Evolutionary conservation across 257 asterid genomes (phyloP).

Genomic region (Solanum peruvianum): DNA sequence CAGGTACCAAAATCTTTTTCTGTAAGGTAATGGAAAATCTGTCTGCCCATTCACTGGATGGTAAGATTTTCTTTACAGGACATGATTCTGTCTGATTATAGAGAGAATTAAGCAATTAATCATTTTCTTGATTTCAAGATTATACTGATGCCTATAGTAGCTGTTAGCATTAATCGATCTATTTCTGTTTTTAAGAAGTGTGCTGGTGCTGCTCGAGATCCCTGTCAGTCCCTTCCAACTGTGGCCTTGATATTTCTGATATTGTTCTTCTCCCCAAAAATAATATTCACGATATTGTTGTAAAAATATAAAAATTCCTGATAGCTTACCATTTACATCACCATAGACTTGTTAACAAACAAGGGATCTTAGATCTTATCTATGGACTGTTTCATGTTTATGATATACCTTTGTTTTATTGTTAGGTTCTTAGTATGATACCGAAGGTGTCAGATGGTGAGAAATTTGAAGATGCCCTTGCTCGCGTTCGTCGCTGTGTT

Average conservation of each 20-base stretch:
- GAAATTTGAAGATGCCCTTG: slow-evolving; percentile 80
- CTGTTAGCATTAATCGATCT: background rate
- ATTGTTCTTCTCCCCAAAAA: background rate
- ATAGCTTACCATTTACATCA: background rate
- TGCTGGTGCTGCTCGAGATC: background rate
- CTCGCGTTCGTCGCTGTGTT: slow-evolving; percentile 46
- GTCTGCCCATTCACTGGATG: background rate
- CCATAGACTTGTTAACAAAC: background rate
- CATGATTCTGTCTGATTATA: background rate
- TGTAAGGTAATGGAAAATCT: background rate
- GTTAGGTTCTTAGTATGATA: slow-evolving; percentile 65
- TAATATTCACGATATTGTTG: background rate
- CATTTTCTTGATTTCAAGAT: background rate
- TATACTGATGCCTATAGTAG: background rate
- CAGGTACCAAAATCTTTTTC: background rate
- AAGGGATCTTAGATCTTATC: background rate
- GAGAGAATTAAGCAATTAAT: background rate
- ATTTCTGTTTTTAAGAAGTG: background rate
- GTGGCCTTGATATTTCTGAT: background rate
- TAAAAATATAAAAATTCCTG: background rate
- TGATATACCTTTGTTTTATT: background rate
- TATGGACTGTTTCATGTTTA: background rate
- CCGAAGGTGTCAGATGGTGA: slow-evolving; percentile 92
- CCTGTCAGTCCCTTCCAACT: background rate
- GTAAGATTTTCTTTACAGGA: background rate